A percentile compares a stretch with the other conserved stretches of the same genome.
Conservation (phyloP, 805 yeast species). For the Schwanniomyces sp. region DNA sequence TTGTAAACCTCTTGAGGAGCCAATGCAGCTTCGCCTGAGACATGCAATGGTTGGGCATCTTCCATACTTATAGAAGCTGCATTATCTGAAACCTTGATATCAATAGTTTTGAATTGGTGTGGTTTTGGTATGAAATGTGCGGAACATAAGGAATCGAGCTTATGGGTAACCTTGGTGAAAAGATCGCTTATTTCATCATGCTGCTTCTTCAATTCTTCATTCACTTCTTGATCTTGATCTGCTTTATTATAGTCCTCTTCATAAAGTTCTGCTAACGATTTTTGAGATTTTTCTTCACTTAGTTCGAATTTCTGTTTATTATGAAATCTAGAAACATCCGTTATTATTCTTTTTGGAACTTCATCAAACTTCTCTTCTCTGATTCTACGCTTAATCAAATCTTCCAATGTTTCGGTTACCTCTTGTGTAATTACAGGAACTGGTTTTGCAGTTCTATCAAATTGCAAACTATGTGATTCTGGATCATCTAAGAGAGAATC, state of each 20-base stretch:
- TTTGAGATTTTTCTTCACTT: slow-evolving; percentile 78
- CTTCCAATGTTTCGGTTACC: slow-evolving; percentile 83
- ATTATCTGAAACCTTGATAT: slow-evolving; percentile 62
- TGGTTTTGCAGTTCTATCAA: slow-evolving; percentile 92
- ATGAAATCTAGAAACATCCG: slow-evolving; percentile 61
- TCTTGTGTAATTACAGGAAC: slow-evolving; percentile 94
- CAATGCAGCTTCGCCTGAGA: slow-evolving; percentile 68
- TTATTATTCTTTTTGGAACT: slow-evolving; percentile 67
- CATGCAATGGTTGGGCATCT: slow-evolving; percentile 90
- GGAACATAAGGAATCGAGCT: slow-evolving; percentile 87
- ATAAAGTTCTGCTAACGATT: slow-evolving; percentile 88
- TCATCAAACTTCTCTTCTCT: slow-evolving; percentile 79
- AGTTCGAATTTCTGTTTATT: slow-evolving; percentile 56
- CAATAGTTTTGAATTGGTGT: slow-evolving; percentile 66
- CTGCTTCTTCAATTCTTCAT: slow-evolving; percentile 65
- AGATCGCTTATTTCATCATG: slow-evolving; percentile 77
- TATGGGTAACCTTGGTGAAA: slow-evolving; percentile 61
- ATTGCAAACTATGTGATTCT: slow-evolving; percentile 60
- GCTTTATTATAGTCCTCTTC: slow-evolving; percentile 74
- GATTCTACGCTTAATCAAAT: slow-evolving; percentile 81
- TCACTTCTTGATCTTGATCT: slow-evolving; percentile 42
- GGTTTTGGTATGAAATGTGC: slow-evolving; percentile 95
- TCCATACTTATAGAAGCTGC: slow-evolving; percentile 89
- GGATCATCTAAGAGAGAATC: slow-evolving; percentile 79
- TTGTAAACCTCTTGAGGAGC: slow-evolving; percentile 95